These are phyloP conservation scores for Sphenostylis stenocarpa DNA, from an alignment of 306 rosid species.

Conservation along the genomic window DNA sequence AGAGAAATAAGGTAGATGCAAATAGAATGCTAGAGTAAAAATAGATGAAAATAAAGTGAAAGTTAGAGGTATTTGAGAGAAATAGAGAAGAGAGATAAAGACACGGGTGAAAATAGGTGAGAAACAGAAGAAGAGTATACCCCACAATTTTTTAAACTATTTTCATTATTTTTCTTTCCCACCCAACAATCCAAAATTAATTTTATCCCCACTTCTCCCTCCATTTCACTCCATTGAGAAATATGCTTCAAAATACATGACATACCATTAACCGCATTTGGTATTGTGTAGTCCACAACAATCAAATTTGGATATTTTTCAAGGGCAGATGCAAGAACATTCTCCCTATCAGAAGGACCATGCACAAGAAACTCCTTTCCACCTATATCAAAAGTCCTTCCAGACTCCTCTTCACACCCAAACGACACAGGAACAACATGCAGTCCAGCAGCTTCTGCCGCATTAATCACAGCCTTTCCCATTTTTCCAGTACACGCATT, in stretches of 20 bases:
- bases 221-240: neutral
- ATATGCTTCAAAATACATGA: conserved; percentile 5
- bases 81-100: too few relatives aligned
- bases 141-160: too few relatives aligned
- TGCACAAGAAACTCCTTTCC: conserved; percentile 71
- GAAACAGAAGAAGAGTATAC: too few relatives aligned
- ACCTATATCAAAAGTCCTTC: conserved; percentile 57
- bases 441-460: conserved; percentile 86
- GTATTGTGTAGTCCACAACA: conserved; percentile 85
- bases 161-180: too few relatives aligned
- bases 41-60: too few relatives aligned
- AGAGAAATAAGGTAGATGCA: too few relatives aligned
- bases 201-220: too few relatives aligned
- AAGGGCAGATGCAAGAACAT: conserved; percentile 56
- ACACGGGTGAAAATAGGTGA: too few relatives aligned
- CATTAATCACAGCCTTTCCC: conserved; percentile 82
- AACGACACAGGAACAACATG: conserved; percentile 77
- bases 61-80: too few relatives aligned
- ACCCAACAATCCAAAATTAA: too few relatives aligned
- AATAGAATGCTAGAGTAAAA: too few relatives aligned
- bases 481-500: conserved; percentile 89
- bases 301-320: conserved; percentile 71
- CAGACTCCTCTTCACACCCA: conserved; percentile 71
- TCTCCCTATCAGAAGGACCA: conserved; percentile 78
- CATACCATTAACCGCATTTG: conserved; percentile 85